Conservation (phyloP, 148 eudicot genomes). For the Gaultheria prostrata region DNA sequence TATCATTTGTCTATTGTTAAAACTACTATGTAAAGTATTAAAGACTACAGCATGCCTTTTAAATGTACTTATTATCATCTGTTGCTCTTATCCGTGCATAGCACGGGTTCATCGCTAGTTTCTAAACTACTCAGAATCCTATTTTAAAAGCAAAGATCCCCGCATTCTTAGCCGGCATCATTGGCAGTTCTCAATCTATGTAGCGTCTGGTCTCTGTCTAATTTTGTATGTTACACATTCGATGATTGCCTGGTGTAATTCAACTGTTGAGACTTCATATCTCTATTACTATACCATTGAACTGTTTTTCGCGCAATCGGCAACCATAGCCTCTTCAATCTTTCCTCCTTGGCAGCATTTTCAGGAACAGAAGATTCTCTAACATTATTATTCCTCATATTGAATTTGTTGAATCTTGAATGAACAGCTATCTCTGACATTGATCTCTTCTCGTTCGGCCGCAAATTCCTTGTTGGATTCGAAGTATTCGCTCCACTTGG, state of each 20-base stretch:
- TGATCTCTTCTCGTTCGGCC: not conserved
- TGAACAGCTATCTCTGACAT: not conserved
- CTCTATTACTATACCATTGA: constrained; percentile 70
- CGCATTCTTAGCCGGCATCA: too few species aligned
- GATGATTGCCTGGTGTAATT: constrained; percentile 23
- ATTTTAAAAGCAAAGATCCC: too few species aligned
- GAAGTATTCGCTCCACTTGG: not conserved
- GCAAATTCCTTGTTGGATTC: not conserved
- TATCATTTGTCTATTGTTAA: too few species aligned
- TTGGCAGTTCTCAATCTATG: too few species aligned
- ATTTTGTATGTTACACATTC: constrained; percentile 37
- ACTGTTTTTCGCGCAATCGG: not conserved
- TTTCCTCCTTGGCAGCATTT: not conserved
- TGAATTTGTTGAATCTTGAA: not conserved
- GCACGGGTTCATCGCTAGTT: too few species aligned
- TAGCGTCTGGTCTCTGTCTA: too few species aligned
- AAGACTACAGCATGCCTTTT: too few species aligned
- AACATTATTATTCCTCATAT: not conserved
- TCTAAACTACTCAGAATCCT: too few species aligned
- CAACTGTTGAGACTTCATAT: constrained; percentile 19
- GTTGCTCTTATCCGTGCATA: too few species aligned
- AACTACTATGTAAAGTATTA: too few species aligned
- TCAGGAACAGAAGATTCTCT: not conserved
- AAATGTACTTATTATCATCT: too few species aligned
- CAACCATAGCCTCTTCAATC: not conserved